Conservation (phyloP, 106 monocot species). For the Dioscorea alata region DNA sequence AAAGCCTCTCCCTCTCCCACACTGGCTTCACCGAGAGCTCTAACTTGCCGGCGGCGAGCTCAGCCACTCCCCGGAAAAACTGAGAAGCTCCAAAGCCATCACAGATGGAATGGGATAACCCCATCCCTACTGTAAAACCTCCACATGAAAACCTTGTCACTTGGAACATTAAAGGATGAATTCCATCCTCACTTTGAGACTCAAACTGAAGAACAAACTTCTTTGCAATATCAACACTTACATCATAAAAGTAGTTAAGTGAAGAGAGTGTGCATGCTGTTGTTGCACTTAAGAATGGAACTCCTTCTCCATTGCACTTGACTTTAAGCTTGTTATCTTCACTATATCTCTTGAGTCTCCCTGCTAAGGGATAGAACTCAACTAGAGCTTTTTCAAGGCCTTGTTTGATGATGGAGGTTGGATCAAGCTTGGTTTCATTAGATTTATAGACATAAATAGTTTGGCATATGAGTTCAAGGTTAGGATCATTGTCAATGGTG, state of each 20-base stretch:
- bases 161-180: neutral
- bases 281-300: neutral
- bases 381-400: neutral
- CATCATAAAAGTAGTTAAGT: neutral
- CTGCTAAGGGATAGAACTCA: neutral
- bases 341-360: neutral
- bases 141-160: conserved; percentile 1
- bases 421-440: neutral
- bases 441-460: conserved; percentile 2
- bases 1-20: neutral
- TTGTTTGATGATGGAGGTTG: neutral
- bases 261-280: neutral
- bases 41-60: neutral
- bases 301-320: conserved; percentile 1
- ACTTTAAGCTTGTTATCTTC: neutral
- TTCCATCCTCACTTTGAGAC: neutral
- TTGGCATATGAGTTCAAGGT: conserved; percentile 1
- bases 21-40: conserved; percentile 1
- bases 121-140: conserved; percentile 4
- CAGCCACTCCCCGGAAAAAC: conserved; percentile 1
- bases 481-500: conserved; percentile 7
- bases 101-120: neutral
- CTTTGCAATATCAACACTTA: neutral
- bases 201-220: neutral
- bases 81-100: conserved; percentile 4